These are phyloP conservation scores for Talaromyces sp. DNA, from an alignment of 2,329 filamentous ascomycete species.

Conservation along the genomic window DNA sequence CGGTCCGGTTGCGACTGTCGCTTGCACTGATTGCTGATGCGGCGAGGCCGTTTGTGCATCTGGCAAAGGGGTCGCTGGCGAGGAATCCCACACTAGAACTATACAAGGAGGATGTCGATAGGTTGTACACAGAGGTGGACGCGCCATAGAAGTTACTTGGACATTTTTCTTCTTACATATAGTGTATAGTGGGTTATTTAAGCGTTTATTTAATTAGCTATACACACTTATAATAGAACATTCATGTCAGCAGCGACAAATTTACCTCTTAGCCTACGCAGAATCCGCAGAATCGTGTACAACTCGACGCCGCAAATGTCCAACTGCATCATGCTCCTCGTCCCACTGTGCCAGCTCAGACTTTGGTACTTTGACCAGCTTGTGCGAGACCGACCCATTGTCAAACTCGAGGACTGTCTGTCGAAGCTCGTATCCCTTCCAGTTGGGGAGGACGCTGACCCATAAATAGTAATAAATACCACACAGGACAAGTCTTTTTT, in stretches of 20 bases:
- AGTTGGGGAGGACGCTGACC: slow-evolving; percentile 53
- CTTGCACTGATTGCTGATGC: slow-evolving; percentile 2
- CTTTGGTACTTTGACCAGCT: slow-evolving; percentile 52
- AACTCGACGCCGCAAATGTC: slow-evolving; percentile 16
- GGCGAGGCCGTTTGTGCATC: slow-evolving; percentile 4
- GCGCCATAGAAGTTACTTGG: not conserved
- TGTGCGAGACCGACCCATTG: slow-evolving; percentile 45
- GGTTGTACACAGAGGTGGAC: slow-evolving; percentile 3
- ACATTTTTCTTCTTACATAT: not conserved
- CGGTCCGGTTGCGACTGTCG: slow-evolving; percentile 5
- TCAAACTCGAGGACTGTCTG: slow-evolving; percentile 52
- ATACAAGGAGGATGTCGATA: slow-evolving; percentile 5
- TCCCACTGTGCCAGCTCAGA: slow-evolving; percentile 55
- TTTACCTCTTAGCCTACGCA: not conserved
- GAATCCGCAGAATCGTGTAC: not conserved
- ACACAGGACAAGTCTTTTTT: slow-evolving; percentile 47
- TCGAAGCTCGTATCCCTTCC: slow-evolving; percentile 51
- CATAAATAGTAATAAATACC: slow-evolving; percentile 56
- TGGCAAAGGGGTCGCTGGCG: slow-evolving; percentile 8
- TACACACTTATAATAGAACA: not conserved
- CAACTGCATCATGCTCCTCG: slow-evolving; percentile 50
- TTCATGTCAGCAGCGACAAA: not conserved
- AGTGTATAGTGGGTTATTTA: too few species aligned
- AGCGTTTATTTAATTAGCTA: not conserved
- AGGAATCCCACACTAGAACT: slow-evolving; percentile 7